Evolutionary conservation across 129 eudicot species (phyloP).

Genomic region (Kitagawia praeruptora): DNA sequence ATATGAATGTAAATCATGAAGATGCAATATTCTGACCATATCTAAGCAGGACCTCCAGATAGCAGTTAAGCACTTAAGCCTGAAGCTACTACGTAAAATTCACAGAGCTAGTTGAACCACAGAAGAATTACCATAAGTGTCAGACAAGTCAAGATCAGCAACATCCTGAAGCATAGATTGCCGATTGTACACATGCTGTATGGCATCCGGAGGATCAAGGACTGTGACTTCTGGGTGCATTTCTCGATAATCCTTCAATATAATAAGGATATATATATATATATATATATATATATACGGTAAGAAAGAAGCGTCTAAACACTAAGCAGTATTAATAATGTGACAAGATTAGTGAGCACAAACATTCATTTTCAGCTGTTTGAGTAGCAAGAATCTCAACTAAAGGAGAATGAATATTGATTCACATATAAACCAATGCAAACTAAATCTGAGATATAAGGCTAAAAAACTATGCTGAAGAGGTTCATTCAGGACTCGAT

Average conservation of each 20-base stretch:
- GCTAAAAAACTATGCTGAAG: not conserved
- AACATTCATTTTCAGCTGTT: not conserved
- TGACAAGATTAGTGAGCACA: not conserved
- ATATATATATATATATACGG: not conserved
- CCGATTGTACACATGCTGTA: conserved; percentile 75
- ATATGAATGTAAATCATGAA: not conserved
- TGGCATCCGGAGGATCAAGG: conserved; percentile 94
- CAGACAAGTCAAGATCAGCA: conserved; percentile 74
- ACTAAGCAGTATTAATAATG: not conserved
- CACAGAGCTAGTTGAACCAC: not conserved
- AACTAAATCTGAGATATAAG: not conserved
- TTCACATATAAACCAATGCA: not conserved
- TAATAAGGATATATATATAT: not conserved
- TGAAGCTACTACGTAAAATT: not conserved
- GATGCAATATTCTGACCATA: not conserved
- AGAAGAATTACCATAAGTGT: conserved; percentile 48
- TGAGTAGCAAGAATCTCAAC: not conserved
- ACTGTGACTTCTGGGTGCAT: conserved; percentile 90
- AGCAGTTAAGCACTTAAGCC: not conserved
- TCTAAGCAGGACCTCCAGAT: conserved; percentile 2
- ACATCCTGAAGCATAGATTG: conserved; percentile 96
- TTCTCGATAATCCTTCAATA: conserved; percentile 61
- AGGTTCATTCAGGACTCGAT: not conserved
- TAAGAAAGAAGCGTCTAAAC: not conserved
- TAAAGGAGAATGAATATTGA: not conserved